Base-by-base conservation (phyloP, 495 filamentous ascomycete species). In the Hyaloscypha variabilis region DNA sequence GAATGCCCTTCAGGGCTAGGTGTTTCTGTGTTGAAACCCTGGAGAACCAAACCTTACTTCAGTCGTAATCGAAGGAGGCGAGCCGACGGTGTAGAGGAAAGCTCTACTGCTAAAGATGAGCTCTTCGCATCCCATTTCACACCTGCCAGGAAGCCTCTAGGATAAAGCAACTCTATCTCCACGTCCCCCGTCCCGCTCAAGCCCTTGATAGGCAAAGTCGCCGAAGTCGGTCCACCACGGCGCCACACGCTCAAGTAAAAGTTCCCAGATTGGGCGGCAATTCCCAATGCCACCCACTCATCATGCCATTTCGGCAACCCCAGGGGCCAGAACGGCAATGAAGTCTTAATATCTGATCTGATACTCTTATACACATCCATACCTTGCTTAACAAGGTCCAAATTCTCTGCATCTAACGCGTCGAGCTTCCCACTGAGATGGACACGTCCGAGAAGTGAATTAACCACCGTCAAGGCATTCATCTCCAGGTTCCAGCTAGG, bases 351-450 rank as follows among this genome's bases (percentile, higher is more conserved):
- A 6, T 52, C 23, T 24, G 23, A 24, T 24, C 49, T n/a, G 17
- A 52, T 52, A 52, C 23, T 52, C 23, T 52, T 52, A 19, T 57
- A 57, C 17, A 57, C 6, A 21, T 57, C 25, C 21, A 57, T 57
- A 28, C 54, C 54, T 28, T 31, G 14, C 17, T 19, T 57, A 3
- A 57, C 25, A 19, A 57, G 26, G 17, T 26, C 21, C 17, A 57
- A 31, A 21, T 57, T 19, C 17, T 57, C 17, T 25, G 54, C 17
- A 19, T 19, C 25, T 19, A 60, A 29, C 14, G 8, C 11, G 26
- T 60, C 57, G 13, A 60, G 25, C 19, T 26, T 17, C n/a, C 57
- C 57, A 39, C 57, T 60, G n/a, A 60, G 57, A 29, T 60, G 57
- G 19, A 60, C 57, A 21, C 57, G 28, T 23, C 57, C 57, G 13